phyloP scores from a whole-genome alignment of 148 eudicot species.

The Cornus florida region DNA sequence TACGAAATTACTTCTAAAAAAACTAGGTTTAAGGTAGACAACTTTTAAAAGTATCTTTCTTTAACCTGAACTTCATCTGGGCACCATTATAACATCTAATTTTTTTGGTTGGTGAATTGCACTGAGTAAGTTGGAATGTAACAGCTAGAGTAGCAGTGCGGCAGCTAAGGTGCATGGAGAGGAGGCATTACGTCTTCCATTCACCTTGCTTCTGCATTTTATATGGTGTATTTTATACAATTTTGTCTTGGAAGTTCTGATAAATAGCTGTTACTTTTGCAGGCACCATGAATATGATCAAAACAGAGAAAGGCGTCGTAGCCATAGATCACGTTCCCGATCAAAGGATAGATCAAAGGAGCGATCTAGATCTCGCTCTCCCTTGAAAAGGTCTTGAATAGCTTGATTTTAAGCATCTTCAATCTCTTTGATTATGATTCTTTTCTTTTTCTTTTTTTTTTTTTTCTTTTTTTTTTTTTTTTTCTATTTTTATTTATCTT shows the following conservation, averaged over 20 bases:
- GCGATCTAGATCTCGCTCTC: slow-evolving; percentile 41
- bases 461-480: background rate
- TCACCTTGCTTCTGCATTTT: background rate
- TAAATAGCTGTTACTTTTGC: slow-evolving; percentile 15
- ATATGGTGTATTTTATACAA: background rate
- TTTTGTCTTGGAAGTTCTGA: background rate
- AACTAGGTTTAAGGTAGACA: too few relatives aligned
- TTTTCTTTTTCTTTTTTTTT: background rate
- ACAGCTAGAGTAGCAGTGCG: too few relatives aligned
- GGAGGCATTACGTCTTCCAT: background rate
- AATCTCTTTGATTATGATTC: background rate
- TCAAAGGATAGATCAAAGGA: slow-evolving; percentile 36
- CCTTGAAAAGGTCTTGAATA: slow-evolving; percentile 38
- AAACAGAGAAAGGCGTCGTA: slow-evolving; percentile 55
- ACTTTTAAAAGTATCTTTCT: too few relatives aligned
- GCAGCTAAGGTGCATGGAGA: too few relatives aligned
- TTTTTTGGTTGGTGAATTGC: too few relatives aligned
- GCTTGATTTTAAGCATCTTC: background rate
- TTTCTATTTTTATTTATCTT: too few relatives aligned
- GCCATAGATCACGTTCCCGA: slow-evolving; percentile 52
- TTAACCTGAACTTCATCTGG: too few relatives aligned
- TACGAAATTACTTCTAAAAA: too few relatives aligned
- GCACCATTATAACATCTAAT: too few relatives aligned
- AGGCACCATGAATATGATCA: slow-evolving; percentile 49
- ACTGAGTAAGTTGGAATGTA: too few relatives aligned